These are phyloP conservation scores for Ascosphaera pollenicola DNA, from an alignment of 2,329 filamentous ascomycete species.

Conservation along the genomic window DNA sequence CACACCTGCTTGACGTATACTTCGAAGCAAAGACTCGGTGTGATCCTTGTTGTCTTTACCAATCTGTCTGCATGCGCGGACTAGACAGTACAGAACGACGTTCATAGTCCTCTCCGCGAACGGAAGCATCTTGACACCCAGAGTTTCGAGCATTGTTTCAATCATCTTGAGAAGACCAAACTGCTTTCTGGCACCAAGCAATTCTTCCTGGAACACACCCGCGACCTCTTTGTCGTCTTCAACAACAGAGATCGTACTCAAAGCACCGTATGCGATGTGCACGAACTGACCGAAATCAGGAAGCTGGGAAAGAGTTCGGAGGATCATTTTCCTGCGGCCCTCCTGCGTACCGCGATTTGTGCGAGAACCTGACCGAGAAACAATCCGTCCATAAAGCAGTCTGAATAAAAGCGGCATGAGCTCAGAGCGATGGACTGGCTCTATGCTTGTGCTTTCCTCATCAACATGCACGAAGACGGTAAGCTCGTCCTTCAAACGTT, in stretches of 20 bases:
- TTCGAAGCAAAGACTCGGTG: slow-evolving; percentile 15
- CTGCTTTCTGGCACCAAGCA: slow-evolving; percentile 54
- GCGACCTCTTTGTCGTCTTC: slow-evolving; percentile 28
- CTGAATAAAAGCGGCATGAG: slow-evolving; percentile 74
- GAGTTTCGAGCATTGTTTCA: slow-evolving; percentile 61
- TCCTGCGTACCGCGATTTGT: slow-evolving; percentile 60
- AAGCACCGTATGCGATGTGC: slow-evolving; percentile 52
- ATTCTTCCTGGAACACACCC: slow-evolving; percentile 32
- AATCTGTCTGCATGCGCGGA: slow-evolving; percentile 41
- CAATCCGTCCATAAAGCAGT: slow-evolving; percentile 71
- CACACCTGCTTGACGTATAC: slow-evolving; percentile 37
- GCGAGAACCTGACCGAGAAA: slow-evolving; percentile 55
- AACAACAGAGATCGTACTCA: slow-evolving; percentile 39
- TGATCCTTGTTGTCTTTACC: slow-evolving; percentile 8
- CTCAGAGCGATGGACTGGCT: slow-evolving; percentile 45
- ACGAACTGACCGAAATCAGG: slow-evolving; percentile 64
- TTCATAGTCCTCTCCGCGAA: slow-evolving; percentile 51
- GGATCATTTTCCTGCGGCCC: slow-evolving; percentile 47
- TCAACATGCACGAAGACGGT: slow-evolving; percentile 64
- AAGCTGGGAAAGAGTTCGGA: slow-evolving; percentile 62
- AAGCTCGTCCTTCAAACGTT: slow-evolving; percentile 83
- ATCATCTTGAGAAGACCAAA: slow-evolving; percentile 85
- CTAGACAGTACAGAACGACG: slow-evolving; percentile 59
- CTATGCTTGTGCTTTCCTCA: slow-evolving; percentile 40
- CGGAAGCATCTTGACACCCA: slow-evolving; percentile 49